These are phyloP conservation scores for Malbranchea zuffiana DNA, from an alignment of 2,329 filamentous ascomycete species.

Conservation along the genomic window DNA sequence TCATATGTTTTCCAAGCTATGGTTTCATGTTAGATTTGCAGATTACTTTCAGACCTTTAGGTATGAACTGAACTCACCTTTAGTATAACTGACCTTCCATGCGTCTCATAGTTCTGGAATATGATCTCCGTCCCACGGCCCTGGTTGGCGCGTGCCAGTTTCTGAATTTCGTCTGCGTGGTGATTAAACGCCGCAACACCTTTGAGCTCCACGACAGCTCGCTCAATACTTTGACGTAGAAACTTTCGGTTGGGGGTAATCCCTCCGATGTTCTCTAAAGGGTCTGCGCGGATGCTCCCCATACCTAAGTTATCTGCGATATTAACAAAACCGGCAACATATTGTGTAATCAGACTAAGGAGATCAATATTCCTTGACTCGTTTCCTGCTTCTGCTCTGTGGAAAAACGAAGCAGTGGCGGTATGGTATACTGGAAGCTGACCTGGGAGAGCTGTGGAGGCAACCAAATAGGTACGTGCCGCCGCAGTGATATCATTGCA, in stretches of 20 bases:
- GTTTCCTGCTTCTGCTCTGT: not conserved
- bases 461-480: not conserved
- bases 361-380: not conserved
- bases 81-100: too few species aligned
- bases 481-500: not conserved
- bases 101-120: too few species aligned
- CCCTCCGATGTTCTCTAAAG: not conserved
- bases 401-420: not conserved
- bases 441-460: not conserved
- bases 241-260: not conserved
- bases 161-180: not conserved
- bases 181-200: not conserved
- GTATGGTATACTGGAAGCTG: not conserved
- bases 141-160: not conserved
- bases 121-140: constrained; percentile 2
- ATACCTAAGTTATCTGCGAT: not conserved
- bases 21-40: not conserved
- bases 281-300: not conserved
- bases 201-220: constrained; percentile 1
- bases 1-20: not conserved
- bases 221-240: not conserved
- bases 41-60: not conserved
- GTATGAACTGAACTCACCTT: not conserved
- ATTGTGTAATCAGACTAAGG: not conserved
- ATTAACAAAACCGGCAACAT: constrained; percentile 1